Conservation (phyloP, 345 rosid species). For the Odontarrhena argentea region DNA sequence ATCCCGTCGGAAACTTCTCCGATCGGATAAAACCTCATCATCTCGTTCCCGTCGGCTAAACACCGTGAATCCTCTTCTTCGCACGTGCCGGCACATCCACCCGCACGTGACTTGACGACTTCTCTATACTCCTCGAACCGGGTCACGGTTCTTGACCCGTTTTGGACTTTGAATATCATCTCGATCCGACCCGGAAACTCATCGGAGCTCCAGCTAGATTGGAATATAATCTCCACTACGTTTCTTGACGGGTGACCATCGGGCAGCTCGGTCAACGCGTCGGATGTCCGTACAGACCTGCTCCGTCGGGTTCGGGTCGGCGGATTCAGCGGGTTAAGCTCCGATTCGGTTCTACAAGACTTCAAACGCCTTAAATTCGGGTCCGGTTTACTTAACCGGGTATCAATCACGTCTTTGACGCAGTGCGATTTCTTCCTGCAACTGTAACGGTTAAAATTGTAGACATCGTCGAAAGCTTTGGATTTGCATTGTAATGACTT, state of each 20-base stretch:
- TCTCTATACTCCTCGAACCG: constrained; percentile 91
- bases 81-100: constrained; percentile 38
- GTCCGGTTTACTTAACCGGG: constrained; percentile 38
- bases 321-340: constrained; percentile 36
- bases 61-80: constrained; percentile 70
- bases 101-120: constrained; percentile 58
- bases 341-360: constrained; percentile 37
- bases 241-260: constrained; percentile 85
- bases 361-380: constrained; percentile 28
- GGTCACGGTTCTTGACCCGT: constrained; percentile 60
- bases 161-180: constrained; percentile 80
- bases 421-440: constrained; percentile 50
- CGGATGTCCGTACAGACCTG: constrained; percentile 44
- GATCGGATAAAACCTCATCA: constrained; percentile 82
- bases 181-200: constrained; percentile 69
- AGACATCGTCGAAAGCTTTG: constrained; percentile 76
- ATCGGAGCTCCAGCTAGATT: constrained; percentile 75
- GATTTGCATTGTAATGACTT: constrained; percentile 86
- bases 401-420: constrained; percentile 69
- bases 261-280: constrained; percentile 69
- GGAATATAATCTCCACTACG: constrained; percentile 86
- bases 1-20: constrained; percentile 50
- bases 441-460: constrained; percentile 51
- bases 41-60: constrained; percentile 88
- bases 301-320: constrained; percentile 36